Evolutionary conservation across 2,329 filamentous ascomycete species (phyloP).

Genomic region (Talaromyces marneffei): DNA sequence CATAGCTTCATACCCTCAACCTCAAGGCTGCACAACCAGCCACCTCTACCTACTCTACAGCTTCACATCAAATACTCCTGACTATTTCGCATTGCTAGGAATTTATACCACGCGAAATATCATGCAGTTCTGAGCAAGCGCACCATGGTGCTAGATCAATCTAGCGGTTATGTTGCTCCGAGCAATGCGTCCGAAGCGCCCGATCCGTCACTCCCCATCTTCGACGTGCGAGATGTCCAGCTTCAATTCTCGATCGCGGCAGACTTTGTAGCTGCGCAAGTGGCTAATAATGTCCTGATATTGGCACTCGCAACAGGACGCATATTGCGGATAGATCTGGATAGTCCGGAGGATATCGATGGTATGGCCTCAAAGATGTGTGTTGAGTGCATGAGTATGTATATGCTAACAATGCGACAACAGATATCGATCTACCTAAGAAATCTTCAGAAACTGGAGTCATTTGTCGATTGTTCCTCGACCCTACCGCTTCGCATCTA

Average conservation of each 20-base stretch:
- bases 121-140: conserved; percentile 24
- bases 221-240: conserved; percentile 87
- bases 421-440: conserved; percentile 97
- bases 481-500: conserved; percentile 91
- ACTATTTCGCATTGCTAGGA: not conserved
- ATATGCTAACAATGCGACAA: not conserved
- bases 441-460: conserved; percentile 85
- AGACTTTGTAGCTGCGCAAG: conserved; percentile 92
- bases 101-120: not conserved
- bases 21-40: not conserved
- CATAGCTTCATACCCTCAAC: not conserved
- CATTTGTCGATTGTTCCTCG: conserved; percentile 93
- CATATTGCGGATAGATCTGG: conserved; percentile 88
- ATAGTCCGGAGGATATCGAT: conserved; percentile 92
- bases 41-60: not conserved
- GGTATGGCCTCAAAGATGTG: conserved; percentile 44
- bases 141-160: conserved; percentile 64
- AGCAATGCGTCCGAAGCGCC: conserved; percentile 56
- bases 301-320: conserved; percentile 86
- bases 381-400: not conserved
- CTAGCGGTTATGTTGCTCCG: conserved; percentile 67
- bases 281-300: conserved; percentile 94
- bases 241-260: conserved; percentile 91
- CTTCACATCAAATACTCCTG: not conserved
- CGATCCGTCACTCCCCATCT: conserved; percentile 71